phyloP scores from a whole-genome alignment of 345 rosid genomes.

The Geranium rotundifolium region DNA sequence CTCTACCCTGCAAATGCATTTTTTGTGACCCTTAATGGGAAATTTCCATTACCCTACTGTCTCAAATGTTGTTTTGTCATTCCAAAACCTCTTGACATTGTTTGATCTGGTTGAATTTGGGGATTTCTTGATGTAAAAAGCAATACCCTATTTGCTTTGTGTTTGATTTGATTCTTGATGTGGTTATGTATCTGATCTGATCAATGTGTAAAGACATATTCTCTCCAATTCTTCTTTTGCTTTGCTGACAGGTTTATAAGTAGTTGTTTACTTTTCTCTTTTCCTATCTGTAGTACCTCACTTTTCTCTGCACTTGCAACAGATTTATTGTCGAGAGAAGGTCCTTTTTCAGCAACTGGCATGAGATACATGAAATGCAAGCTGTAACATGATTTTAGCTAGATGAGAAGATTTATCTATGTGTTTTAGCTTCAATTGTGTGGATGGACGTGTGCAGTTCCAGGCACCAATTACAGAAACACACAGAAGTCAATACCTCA shows the following conservation, averaged over 20 bases:
- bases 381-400: slow-evolving; percentile 24
- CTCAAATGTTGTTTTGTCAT: slow-evolving; percentile 1
- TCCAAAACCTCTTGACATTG: slow-evolving; percentile 9
- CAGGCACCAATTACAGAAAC: slow-evolving; percentile 33
- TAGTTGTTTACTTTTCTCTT: slow-evolving; percentile 21
- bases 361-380: slow-evolving; percentile 4
- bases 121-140: slow-evolving; percentile 17
- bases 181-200: slow-evolving; percentile 31
- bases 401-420: slow-evolving; percentile 30
- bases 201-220: slow-evolving; percentile 43
- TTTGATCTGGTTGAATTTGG: slow-evolving; percentile 34
- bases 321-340: slow-evolving; percentile 47
- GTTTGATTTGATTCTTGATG: slow-evolving; percentile 16
- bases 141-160: slow-evolving; percentile 14
- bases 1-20: slow-evolving; percentile 3
- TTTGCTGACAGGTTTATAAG: slow-evolving; percentile 8
- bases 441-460: slow-evolving; percentile 73
- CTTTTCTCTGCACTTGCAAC: slow-evolving; percentile 39
- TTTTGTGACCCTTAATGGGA: slow-evolving; percentile 27
- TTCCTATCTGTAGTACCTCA: slow-evolving; percentile 39
- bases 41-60: slow-evolving; percentile 11
- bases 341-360: slow-evolving; percentile 29
- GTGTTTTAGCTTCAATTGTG: slow-evolving; percentile 41
- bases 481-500: slow-evolving; percentile 33
- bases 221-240: slow-evolving; percentile 13